A percentile compares a stretch with the other conserved stretches of the same genome.
These are phyloP conservation scores for Fusarium camptoceras DNA, from an alignment of 2,329 filamentous ascomycete species.

Conservation along the genomic window DNA sequence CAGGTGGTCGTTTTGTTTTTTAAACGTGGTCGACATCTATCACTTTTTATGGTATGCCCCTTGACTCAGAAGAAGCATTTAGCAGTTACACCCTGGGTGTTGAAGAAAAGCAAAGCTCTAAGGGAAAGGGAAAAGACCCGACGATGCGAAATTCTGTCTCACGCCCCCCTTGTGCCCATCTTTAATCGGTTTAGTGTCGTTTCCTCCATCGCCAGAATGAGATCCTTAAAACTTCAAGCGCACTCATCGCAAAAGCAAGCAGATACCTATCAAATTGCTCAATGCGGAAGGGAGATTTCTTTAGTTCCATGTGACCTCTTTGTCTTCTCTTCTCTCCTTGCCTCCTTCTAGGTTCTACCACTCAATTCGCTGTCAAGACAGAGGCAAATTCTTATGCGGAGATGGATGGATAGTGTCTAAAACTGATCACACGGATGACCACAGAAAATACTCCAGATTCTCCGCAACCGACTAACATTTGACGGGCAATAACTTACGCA, in stretches of 20 bases:
- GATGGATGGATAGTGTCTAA: constrained; percentile 2
- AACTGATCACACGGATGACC: constrained; percentile 16
- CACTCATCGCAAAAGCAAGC: constrained; percentile 34
- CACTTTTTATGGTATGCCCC: background rate
- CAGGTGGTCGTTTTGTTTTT: background rate
- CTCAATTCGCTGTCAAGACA: background rate
- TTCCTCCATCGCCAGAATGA: constrained; percentile 21
- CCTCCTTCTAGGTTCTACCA: background rate
- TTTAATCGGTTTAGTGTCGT: constrained; percentile 22
- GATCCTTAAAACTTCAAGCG: constrained; percentile 17
- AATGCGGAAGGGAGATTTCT: background rate
- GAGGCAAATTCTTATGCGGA: constrained; percentile 1
- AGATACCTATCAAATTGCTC: background rate
- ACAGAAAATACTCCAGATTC: constrained; percentile 27
- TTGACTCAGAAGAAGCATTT: constrained; percentile 28
- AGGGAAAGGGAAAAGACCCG: background rate
- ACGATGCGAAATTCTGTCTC: constrained; percentile 16
- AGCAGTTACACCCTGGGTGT: constrained; percentile 3
- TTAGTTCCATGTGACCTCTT: constrained; percentile 26
- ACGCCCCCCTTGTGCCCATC: background rate
- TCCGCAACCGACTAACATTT: constrained; percentile 6
- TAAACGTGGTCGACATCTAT: background rate
- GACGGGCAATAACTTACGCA: constrained; percentile 2
- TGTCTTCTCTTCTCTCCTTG: constrained; percentile 3
- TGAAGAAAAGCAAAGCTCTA: background rate